phyloP scores from a whole-genome alignment of 805 yeast genomes.

The Wickerhamiella vanderwaltii region DNA sequence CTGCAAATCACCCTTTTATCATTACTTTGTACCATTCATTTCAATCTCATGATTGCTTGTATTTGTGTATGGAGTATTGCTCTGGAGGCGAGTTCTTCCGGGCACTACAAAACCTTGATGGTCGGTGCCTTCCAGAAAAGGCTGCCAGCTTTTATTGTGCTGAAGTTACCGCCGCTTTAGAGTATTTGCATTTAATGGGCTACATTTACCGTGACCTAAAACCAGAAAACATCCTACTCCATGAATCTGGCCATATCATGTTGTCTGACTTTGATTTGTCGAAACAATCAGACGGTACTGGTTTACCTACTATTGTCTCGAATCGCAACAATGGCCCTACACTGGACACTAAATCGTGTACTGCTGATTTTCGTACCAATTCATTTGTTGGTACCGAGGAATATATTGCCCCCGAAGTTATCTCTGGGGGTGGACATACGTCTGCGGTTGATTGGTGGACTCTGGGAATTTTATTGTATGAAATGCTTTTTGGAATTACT shows the following conservation, averaged over 20 bases:
- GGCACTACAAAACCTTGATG: constrained; percentile 81
- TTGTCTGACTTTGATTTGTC: constrained; percentile 90
- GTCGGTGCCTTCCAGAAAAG: constrained; percentile 71
- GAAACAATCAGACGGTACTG: constrained; percentile 68
- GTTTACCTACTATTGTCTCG: constrained; percentile 50
- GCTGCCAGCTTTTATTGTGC: constrained; percentile 93
- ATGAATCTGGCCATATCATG: constrained; percentile 98
- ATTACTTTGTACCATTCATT: constrained; percentile 93
- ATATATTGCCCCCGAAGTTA: constrained; percentile 97
- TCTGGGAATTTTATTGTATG: constrained; percentile 80
- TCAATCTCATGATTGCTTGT: constrained; percentile 83
- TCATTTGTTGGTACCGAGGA: constrained; percentile 99
- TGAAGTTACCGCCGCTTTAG: constrained; percentile 94
- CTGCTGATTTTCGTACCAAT: constrained; percentile 91
- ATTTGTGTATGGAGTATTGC: constrained; percentile 96
- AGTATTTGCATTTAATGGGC: constrained; percentile 91
- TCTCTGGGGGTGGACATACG: constrained; percentile 93
- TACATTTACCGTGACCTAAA: constrained; percentile 92
- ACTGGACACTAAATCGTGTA: constrained; percentile 86
- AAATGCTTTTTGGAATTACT: constrained; percentile 90
- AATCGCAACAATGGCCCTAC: constrained; percentile 34
- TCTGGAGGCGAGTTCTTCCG: constrained; percentile 99
- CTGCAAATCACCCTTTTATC: constrained; percentile 93
- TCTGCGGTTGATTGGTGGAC: constrained; percentile 99
- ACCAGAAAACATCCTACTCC: constrained; percentile 89